phyloP scores from a whole-genome alignment of 495 filamentous ascomycete genomes.

The Aspergillus bertholletiae region DNA sequence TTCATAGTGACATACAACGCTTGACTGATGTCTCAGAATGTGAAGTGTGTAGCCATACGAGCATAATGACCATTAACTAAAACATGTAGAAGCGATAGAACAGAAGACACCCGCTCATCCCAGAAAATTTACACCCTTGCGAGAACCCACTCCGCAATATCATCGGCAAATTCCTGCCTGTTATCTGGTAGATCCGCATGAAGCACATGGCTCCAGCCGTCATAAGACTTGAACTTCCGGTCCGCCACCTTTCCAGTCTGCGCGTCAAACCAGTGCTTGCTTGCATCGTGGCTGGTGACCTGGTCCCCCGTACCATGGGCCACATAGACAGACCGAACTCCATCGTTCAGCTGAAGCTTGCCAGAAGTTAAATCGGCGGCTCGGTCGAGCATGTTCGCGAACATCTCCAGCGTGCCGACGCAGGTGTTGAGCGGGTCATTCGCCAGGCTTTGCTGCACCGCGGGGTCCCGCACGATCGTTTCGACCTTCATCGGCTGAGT shows the following conservation, averaged over 20 bases:
- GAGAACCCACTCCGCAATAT: constrained; percentile 75
- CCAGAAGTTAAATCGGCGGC: constrained; percentile 22
- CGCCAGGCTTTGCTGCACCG: neutral
- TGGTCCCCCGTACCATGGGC: constrained; percentile 65
- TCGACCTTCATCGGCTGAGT: constrained; percentile 44
- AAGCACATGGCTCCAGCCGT: constrained; percentile 72
- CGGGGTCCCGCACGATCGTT: neutral
- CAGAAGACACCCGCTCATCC: neutral
- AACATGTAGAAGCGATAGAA: neutral
- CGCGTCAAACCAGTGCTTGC: constrained; percentile 56
- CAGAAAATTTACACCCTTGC: constrained; percentile 23
- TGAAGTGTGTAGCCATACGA: neutral
- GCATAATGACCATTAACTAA: neutral
- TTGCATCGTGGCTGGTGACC: constrained; percentile 59
- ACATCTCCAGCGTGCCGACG: constrained; percentile 72
- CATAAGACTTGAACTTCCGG: constrained; percentile 66
- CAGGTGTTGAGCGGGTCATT: constrained; percentile 57
- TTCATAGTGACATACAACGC: neutral
- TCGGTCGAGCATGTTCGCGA: constrained; percentile 73
- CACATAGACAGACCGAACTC: constrained; percentile 52
- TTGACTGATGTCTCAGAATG: neutral
- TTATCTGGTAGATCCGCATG: constrained; percentile 66
- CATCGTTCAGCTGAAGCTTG: constrained; percentile 26
- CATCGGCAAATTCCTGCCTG: constrained; percentile 58
- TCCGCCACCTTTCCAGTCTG: constrained; percentile 52